Percentiles rank a stretch among this genome's conserved stretches.
phyloP scores from a whole-genome alignment of 2,329 filamentous ascomycete genomes.

The Penicillium vulpinum region DNA sequence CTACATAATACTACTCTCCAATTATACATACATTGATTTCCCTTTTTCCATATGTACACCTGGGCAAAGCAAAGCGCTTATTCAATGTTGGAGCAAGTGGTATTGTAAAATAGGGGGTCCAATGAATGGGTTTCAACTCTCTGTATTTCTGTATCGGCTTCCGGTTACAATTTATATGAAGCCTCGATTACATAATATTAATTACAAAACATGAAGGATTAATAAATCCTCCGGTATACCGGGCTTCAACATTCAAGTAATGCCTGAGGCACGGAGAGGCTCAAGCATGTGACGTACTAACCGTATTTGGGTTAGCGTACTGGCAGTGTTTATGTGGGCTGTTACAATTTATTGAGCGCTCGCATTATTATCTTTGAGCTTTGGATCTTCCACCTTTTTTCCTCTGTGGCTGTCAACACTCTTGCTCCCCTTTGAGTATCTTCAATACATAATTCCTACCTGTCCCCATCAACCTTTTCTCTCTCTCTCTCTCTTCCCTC shows the following conservation, averaged over 20 bases:
- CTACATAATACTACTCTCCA: not conserved
- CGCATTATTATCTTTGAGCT: conserved; percentile 24
- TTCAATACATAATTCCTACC: not conserved
- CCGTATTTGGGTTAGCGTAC: conserved; percentile 12
- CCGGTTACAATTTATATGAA: too few species aligned
- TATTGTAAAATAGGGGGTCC: too few species aligned
- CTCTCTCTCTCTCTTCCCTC: conserved; percentile 5
- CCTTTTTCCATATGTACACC: not conserved
- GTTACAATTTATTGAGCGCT: conserved; percentile 22
- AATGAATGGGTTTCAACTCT: too few species aligned
- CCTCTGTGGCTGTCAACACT: conserved; percentile 5
- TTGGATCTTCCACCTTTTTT: conserved; percentile 11
- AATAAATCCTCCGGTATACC: too few species aligned
- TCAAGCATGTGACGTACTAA: conserved; percentile 19
- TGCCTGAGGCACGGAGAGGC: conserved; percentile 5
- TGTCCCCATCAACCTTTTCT: not conserved
- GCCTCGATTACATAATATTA: too few species aligned
- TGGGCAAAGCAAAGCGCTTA: not conserved
- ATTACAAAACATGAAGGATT: too few species aligned
- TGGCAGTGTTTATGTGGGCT: conserved; percentile 25
- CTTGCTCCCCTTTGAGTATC: not conserved
- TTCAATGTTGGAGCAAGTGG: too few species aligned
- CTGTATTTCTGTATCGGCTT: too few species aligned
- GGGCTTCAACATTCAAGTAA: too few species aligned
- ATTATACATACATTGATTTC: not conserved